These are phyloP conservation scores for Penicillium paradoxum DNA, from an alignment of 495 filamentous ascomycete genomes.

Conservation along the genomic window DNA sequence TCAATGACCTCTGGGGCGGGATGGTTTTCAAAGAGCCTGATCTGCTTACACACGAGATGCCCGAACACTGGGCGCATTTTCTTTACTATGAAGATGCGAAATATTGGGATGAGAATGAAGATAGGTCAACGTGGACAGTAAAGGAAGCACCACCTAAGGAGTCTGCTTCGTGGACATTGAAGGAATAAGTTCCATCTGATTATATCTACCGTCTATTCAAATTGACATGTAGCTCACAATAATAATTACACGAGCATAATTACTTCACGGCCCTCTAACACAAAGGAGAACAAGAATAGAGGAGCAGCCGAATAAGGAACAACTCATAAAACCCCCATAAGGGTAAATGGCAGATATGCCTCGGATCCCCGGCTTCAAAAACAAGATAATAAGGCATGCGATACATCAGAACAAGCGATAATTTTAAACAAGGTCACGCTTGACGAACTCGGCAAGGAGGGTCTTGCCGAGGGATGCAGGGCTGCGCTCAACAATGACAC, in stretches of 20 bases:
- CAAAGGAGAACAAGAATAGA: slow-evolving; percentile 35
- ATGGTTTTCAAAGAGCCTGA: not conserved
- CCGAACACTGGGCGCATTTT: not conserved
- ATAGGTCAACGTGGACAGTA: not conserved
- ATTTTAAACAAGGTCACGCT: slow-evolving; percentile 83
- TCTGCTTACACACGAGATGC: not conserved
- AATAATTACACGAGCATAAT: slow-evolving; percentile 30
- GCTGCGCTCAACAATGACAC: slow-evolving; percentile 93
- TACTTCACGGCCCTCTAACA: slow-evolving; percentile 33
- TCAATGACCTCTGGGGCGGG: not conserved
- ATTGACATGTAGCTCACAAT: slow-evolving; percentile 8
- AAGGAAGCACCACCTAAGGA: not conserved
- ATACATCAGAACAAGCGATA: slow-evolving; percentile 14
- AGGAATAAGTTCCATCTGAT: not conserved
- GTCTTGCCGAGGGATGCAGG: slow-evolving; percentile 88
- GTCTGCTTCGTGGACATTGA: not conserved
- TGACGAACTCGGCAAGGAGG: slow-evolving; percentile 89
- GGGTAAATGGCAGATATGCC: slow-evolving; percentile 22
- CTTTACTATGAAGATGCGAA: not conserved
- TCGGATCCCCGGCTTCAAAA: slow-evolving; percentile 15
- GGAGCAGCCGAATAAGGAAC: slow-evolving; percentile 19
- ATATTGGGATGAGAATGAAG: not conserved
- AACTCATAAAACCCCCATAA: slow-evolving; percentile 19
- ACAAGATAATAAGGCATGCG: slow-evolving; percentile 16
- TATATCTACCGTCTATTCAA: slow-evolving; percentile 5